Base-by-base conservation (phyloP, 1,139 yeast species). In the Magnusiomyces fungicola region DNA sequence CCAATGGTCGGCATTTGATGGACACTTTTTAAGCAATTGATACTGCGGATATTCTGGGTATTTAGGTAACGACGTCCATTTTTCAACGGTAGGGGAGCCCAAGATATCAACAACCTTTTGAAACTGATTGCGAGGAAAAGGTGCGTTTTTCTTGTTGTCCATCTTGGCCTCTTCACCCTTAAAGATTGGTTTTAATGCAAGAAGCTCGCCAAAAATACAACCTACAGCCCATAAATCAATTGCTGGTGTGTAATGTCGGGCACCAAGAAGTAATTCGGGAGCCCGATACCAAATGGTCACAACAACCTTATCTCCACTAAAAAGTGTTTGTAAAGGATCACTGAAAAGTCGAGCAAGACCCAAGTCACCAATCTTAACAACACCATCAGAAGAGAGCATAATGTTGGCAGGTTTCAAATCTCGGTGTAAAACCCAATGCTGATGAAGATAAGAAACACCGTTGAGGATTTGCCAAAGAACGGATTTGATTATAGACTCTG, bases 211-310 rank as follows among this genome's bases (percentile, higher is more conserved):
- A 56, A 92, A 74, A 9, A 94, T 92, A 66, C 98, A 92, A 0
- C 98, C 98, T 9, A 89, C 88, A 0, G 98, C 97, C 98, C 98
- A 92, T 48, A 88, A 67, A 67, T 92, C 97, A 43, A 92, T 84
- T 0, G 97, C 92, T 0, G 97, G 96, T 0, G 97, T 85, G 63
- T 92, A 92, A 68, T 92, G 96, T 45, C 96, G 72, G 1, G 96
- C 89, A 0, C 98, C 98, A 37, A 92, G 69, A 38, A 92, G 70
- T 43, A 92, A 71, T 64, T 92, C 98, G 0, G 98, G 97, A 0
- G 98, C 97, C 56, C 98, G 75, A 65, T 92, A 92, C 98, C 98
- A 92, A 53, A 92, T 92, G 0, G 98, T 92, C 9, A 92, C 98
- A 49, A 92, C 98, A 19, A 94, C 97, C 67, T 92, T 92, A 67